phyloP scores from a whole-genome alignment of 2,329 filamentous ascomycete genomes.

The Arthroderma sp. region DNA sequence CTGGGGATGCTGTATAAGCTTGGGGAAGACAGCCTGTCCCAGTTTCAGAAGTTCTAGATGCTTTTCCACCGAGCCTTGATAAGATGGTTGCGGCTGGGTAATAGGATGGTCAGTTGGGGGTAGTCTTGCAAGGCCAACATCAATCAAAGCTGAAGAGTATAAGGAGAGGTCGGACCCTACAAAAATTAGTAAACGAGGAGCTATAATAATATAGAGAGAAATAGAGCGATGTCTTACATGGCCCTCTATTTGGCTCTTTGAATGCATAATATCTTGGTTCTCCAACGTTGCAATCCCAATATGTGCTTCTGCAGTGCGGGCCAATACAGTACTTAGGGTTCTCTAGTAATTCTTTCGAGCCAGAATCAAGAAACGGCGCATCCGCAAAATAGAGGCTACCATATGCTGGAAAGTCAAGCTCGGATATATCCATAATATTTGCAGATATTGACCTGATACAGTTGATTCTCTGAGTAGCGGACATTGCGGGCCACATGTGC shows the following conservation, averaged over 20 bases:
- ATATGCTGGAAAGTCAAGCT: conserved; percentile 26
- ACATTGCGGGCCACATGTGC: conserved; percentile 24
- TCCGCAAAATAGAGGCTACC: conserved; percentile 27
- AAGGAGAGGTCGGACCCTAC: conserved; percentile 25
- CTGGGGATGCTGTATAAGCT: conserved; percentile 19
- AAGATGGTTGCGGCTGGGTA: conserved; percentile 19
- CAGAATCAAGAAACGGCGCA: conserved; percentile 14
- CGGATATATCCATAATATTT: conserved; percentile 12
- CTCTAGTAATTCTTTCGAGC: conserved; percentile 9
- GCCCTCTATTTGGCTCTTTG: conserved; percentile 26
- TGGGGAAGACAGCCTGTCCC: conserved; percentile 21
- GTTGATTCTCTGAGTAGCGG: conserved; percentile 20
- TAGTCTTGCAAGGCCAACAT: conserved; percentile 29
- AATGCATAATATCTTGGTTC: conserved; percentile 26
- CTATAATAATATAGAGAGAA: too few species aligned
- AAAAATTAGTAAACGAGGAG: too few species aligned
- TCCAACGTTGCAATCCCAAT: conserved; percentile 16
- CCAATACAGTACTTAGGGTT: conserved; percentile 14
- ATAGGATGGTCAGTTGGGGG: conserved; percentile 14
- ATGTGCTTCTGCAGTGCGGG: conserved; percentile 14
- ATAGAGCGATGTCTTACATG: too few species aligned
- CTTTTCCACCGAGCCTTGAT: conserved; percentile 26
- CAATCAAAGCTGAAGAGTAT: conserved; percentile 30
- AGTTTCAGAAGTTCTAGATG: conserved; percentile 25
- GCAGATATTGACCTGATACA: conserved; percentile 11